Evolutionary conservation across 2,329 filamentous ascomycete genomes (phyloP).

Genomic region (Pezizomycotina sp.): DNA sequence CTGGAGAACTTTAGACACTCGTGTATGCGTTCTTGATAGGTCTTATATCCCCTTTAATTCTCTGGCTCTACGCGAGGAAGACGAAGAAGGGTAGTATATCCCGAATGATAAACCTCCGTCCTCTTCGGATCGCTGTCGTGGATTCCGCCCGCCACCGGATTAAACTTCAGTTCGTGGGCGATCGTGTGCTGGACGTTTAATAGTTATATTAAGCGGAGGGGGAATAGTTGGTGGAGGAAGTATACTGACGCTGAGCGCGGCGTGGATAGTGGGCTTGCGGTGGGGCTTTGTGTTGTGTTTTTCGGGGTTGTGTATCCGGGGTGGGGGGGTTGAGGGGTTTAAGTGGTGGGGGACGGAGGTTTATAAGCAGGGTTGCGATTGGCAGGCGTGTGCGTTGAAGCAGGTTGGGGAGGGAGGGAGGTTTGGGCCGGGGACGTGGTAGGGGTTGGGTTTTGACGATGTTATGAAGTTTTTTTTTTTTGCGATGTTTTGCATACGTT

Average conservation of each 20-base stretch:
- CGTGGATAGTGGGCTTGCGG: conserved; percentile 71
- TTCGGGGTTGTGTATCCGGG: conserved; percentile 67
- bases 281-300: conserved; percentile 68
- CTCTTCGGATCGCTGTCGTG: conserved; percentile 68
- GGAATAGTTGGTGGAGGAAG: conserved; percentile 68
- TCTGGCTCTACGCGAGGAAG: conserved; percentile 54
- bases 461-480: too few species aligned
- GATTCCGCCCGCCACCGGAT: conserved; percentile 72
- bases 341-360: conserved; percentile 82
- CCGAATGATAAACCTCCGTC: conserved; percentile 63
- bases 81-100: conserved; percentile 48
- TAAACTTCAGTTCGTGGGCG: conserved; percentile 80
- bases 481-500: too few species aligned
- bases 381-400: conserved; percentile 60
- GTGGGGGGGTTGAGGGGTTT: conserved; percentile 48
- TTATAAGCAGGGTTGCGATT: conserved; percentile 71
- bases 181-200: conserved; percentile 77
- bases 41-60: conserved; percentile 52
- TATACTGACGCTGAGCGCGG: conserved; percentile 70
- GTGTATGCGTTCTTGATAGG: conserved; percentile 72
- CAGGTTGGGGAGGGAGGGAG: conserved; percentile 44
- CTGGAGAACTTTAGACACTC: conserved; percentile 54
- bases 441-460: too few species aligned
- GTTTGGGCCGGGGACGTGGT: conserved; percentile 52
- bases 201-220: conserved; percentile 51